Percentiles rank a stretch among this genome's conserved stretches.
Conservation (phyloP, 345 rosid species). For the Aethionema arabicum region DNA sequence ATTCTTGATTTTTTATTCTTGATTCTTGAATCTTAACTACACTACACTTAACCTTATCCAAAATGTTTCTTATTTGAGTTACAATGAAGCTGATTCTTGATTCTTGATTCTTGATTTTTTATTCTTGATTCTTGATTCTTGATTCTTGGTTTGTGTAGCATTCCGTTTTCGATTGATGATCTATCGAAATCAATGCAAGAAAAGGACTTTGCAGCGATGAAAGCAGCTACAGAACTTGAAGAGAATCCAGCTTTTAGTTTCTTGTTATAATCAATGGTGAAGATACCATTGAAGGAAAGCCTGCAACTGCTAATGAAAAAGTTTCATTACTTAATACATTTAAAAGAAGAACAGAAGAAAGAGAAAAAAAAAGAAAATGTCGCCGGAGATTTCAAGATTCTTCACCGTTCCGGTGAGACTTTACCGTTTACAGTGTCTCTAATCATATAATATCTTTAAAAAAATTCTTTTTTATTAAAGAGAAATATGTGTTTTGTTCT, state of each 20-base stretch:
- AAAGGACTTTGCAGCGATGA: slow-evolving; percentile 77
- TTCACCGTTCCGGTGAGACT: slow-evolving; percentile 5
- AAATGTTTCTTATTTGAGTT: too few species aligned
- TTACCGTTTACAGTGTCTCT: slow-evolving; percentile 13
- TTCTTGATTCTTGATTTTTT: neutral
- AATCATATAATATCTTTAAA: slow-evolving; percentile 4
- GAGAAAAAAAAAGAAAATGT: slow-evolving; percentile 17
- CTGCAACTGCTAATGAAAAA: slow-evolving; percentile 1
- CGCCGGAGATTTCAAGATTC: slow-evolving; percentile 13
- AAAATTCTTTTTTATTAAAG: slow-evolving; percentile 9
- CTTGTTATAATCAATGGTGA: slow-evolving; percentile 47
- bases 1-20: too few species aligned
- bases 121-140: neutral
- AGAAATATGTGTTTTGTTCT: slow-evolving; percentile 22
- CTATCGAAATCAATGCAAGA: slow-evolving; percentile 76
- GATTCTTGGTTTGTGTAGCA: slow-evolving; percentile 43
- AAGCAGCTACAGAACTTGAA: slow-evolving; percentile 79
- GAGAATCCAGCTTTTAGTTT: slow-evolving; percentile 86
- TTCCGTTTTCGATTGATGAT: slow-evolving; percentile 90
- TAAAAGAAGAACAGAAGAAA: slow-evolving; percentile 19
- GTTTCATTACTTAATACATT: neutral
- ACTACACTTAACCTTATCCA: too few species aligned
- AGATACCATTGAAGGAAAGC: slow-evolving; percentile 20
- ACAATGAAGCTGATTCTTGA: too few species aligned
- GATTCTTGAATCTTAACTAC: too few species aligned